phyloP scores from a whole-genome alignment of 805 yeast species.

The Yarrowia phangngaensis region DNA sequence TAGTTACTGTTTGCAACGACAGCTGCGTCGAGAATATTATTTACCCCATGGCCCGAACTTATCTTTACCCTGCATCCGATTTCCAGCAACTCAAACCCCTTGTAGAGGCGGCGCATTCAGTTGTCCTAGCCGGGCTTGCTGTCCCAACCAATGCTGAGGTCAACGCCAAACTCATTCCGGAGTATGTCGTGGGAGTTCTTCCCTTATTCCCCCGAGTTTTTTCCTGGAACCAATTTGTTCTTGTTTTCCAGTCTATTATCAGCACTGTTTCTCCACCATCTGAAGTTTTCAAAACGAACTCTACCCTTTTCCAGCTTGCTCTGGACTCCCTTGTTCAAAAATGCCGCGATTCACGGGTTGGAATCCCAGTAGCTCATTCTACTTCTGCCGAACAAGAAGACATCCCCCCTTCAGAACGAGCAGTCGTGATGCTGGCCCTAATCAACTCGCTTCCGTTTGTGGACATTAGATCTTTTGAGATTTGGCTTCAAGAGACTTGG shows the following conservation, averaged over 20 bases:
- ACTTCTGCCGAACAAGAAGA: slow-evolving; percentile 1
- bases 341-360: slow-evolving; percentile 3
- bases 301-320: slow-evolving; percentile 38
- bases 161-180: slow-evolving; percentile 32
- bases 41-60: slow-evolving; percentile 35
- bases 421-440: slow-evolving; percentile 30
- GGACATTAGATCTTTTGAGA: slow-evolving; percentile 27
- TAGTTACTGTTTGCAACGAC: slow-evolving; percentile 39
- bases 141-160: slow-evolving; percentile 24
- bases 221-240: slow-evolving; percentile 52
- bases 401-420: slow-evolving; percentile 18
- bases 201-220: slow-evolving; percentile 55
- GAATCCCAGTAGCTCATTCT: neutral
- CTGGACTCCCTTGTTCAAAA: slow-evolving; percentile 37
- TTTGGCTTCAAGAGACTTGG: slow-evolving; percentile 21
- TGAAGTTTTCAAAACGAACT: slow-evolving; percentile 33
- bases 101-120: slow-evolving; percentile 65
- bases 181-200: slow-evolving; percentile 48
- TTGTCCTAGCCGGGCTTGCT: slow-evolving; percentile 43
- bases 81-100: slow-evolving; percentile 36
- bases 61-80: slow-evolving; percentile 30
- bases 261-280: slow-evolving; percentile 43
- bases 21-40: slow-evolving; percentile 40
- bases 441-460: slow-evolving; percentile 30
- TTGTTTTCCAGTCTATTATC: slow-evolving; percentile 57